Evolutionary conservation across 2,329 filamentous ascomycete genomes (phyloP).

Genomic region (Amauroascus verrucosus): DNA sequence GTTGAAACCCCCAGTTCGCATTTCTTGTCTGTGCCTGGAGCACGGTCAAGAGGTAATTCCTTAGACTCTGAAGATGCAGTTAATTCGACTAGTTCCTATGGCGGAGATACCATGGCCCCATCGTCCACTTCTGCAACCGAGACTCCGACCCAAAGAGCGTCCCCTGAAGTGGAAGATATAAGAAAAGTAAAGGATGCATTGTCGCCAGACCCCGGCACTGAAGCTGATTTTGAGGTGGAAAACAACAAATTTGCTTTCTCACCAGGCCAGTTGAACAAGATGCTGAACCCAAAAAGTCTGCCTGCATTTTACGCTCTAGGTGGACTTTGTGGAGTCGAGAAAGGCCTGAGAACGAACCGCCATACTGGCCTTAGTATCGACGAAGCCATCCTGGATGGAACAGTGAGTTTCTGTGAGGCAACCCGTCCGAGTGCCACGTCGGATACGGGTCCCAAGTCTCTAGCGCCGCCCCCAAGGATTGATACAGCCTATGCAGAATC

Average conservation of each 20-base stretch:
- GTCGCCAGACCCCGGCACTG: conserved; percentile 59
- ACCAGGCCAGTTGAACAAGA: conserved; percentile 62
- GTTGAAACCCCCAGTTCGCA: conserved; percentile 43
- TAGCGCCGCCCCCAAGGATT: conserved; percentile 12
- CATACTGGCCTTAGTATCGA: conserved; percentile 59
- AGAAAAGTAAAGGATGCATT: conserved; percentile 53
- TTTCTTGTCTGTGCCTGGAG: conserved; percentile 53
- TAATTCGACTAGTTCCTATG: conserved; percentile 43
- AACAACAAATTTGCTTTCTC: conserved; percentile 64
- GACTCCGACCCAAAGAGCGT: conserved; percentile 33
- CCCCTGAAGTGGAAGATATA: conserved; percentile 39
- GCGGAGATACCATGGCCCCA: conserved; percentile 45
- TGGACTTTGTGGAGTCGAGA: conserved; percentile 61
- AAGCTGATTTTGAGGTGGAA: conserved; percentile 56
- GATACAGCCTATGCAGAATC: conserved; percentile 15
- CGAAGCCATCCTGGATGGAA: conserved; percentile 54
- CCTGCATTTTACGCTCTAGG: conserved; percentile 65
- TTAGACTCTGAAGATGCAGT: conserved; percentile 51
- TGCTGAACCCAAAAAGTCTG: conserved; percentile 70
- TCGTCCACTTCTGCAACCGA: conserved; percentile 34
- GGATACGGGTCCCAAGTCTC: conserved; percentile 16
- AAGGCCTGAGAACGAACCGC: conserved; percentile 57
- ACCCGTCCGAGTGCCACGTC: conserved; percentile 20
- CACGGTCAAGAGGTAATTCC: conserved; percentile 55
- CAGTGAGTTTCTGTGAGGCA: conserved; percentile 58